Evolutionary conservation across 2,329 filamentous ascomycete species (phyloP), one percentile per base, ranked within the genome.

Genomic region (Coniella lustricola): DNA sequence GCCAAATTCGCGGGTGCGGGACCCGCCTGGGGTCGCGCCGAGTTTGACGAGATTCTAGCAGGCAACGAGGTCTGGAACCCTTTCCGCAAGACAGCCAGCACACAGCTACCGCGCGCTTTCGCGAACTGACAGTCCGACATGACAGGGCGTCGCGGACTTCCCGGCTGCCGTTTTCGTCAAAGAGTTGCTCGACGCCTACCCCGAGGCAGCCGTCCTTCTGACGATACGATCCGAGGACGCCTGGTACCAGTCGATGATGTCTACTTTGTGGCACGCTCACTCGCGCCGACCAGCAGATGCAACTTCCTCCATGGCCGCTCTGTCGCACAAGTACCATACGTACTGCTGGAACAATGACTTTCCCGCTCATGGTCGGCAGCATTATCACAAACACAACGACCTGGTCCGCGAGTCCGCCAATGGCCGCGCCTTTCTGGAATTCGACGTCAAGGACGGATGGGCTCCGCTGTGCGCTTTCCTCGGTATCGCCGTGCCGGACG

Each of bases 111-210:
- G n/a, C n/a, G n/a, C n/a, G n/a, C n/a, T n/a, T 17, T 2, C 16
- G 7, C 13, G 14, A 12, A 20, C 38, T 33, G 12, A 49, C 39
- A 16, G 21, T n/a, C n/a, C n/a, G n/a, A 22, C 13, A 9, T 39
- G 22, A 3, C n/a, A 54, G 53, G 58, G 54, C 29, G 47, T 59
- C 9, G 55, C 62, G 36, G 62, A 65, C 51, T 63, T 60, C 43
- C 62, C 62, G 5, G 55, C 59, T 13, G 54, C 60, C 45, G 59
- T 65, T 36, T 64, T 84, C 58, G 72, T 75, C 12, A 71, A 74
- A 56, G 79, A 84, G 59, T 67, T 84, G 38, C 76, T 81, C 38
- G 71, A 75, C 52, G 77, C 78, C 12, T 83, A 84, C 59, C 79
- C 79, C 4, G 75, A 82, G 44, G 79, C 79, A 14, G 79, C 79